These are phyloP conservation scores for Lepidium sativum DNA, from an alignment of 345 rosid species.

Conservation along the genomic window DNA sequence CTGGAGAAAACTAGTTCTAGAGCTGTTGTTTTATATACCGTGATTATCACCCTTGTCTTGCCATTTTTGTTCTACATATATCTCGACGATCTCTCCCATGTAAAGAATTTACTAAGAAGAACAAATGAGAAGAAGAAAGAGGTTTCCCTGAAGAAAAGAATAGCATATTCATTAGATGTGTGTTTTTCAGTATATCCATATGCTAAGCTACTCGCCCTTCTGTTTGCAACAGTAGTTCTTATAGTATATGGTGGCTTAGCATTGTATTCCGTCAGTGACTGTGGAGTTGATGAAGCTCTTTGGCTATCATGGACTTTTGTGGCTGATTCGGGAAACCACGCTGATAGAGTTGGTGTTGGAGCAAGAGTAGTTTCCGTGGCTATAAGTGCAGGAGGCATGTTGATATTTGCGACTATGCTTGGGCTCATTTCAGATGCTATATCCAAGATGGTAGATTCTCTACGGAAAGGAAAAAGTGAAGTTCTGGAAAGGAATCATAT, in stretches of 20 bases:
- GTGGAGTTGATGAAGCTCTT: conserved; percentile 75
- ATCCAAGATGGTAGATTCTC: conserved; percentile 88
- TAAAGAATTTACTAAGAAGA: conserved; percentile 44
- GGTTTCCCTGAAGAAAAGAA: conserved; percentile 76
- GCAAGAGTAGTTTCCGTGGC: conserved; percentile 82
- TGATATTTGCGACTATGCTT: conserved; percentile 92
- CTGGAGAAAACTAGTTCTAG: conserved; percentile 40
- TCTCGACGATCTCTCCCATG: conserved; percentile 56
- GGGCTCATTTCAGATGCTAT: conserved; percentile 92
- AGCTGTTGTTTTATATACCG: conserved; percentile 52
- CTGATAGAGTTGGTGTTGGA: conserved; percentile 71
- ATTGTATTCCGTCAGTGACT: conserved; percentile 70
- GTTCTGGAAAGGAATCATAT: conserved; percentile 83
- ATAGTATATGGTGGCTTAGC: conserved; percentile 83
- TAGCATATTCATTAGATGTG: conserved; percentile 83
- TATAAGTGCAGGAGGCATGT: conserved; percentile 90
- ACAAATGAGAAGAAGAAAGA: conserved; percentile 50
- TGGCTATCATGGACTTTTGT: conserved; percentile 94
- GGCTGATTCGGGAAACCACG: conserved; percentile 89
- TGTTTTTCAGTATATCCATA: conserved; percentile 83
- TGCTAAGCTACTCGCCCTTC: conserved; percentile 89
- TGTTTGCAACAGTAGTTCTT: conserved; percentile 70
- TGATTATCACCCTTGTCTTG: conserved; percentile 41
- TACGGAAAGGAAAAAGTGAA: conserved; percentile 88
- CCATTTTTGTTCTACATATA: conserved; percentile 66